These are phyloP conservation scores for Carpinus viminea DNA, from an alignment of 306 rosid genomes.

Conservation along the genomic window DNA sequence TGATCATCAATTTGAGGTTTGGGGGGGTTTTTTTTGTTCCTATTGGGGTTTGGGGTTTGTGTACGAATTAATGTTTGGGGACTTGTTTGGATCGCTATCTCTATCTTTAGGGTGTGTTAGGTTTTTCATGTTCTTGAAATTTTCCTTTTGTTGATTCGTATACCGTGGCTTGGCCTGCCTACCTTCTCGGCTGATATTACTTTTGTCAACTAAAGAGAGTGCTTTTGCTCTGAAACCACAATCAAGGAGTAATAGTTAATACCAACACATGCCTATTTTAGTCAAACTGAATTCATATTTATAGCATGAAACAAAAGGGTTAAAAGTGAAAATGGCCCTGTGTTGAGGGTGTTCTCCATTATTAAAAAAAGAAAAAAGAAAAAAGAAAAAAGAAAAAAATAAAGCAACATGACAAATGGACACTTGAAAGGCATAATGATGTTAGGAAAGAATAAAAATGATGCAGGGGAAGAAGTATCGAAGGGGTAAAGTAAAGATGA, in stretches of 20 bases:
- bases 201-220: constrained; percentile 43
- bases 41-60: too few relatives aligned
- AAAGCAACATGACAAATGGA: neutral
- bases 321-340: too few relatives aligned
- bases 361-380: neutral
- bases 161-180: too few relatives aligned
- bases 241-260: constrained; percentile 37
- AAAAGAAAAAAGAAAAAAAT: neutral
- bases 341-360: too few relatives aligned
- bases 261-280: constrained; percentile 20
- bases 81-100: too few relatives aligned
- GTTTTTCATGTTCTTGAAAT: too few relatives aligned
- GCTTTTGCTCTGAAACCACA: constrained; percentile 52
- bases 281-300: constrained; percentile 7
- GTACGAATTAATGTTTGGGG: too few relatives aligned
- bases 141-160: too few relatives aligned
- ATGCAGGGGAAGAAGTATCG: neutral
- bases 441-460: neutral
- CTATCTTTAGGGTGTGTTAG: too few relatives aligned
- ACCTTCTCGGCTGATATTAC: constrained; percentile 62
- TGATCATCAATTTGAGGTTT: too few relatives aligned
- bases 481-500: neutral
- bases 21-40: too few relatives aligned
- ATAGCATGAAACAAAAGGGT: constrained; percentile 6
- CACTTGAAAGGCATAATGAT: neutral